Base-by-base conservation (phyloP, 78 protist species). In the Paratrimastix pyriformis region DNA sequence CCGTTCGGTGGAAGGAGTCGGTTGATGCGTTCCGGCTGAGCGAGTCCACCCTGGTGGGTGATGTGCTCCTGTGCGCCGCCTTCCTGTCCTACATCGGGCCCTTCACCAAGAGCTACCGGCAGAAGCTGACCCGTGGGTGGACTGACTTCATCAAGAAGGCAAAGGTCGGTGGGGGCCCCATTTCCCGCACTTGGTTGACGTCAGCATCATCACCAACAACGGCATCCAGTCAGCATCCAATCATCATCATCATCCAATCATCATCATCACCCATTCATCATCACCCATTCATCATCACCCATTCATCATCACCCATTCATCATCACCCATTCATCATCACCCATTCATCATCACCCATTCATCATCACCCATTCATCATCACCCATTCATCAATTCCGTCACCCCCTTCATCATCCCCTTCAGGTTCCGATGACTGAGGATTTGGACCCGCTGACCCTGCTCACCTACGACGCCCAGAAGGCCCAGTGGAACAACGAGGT, bases 41-140 rank as follows among this genome's bases (percentile, higher is more conserved):
- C 59, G 83, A 55, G 37, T 0, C 15, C 29, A 75, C 80, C 7
- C 79, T 85, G 26, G 70, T 84, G 21, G 90, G 91, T 39, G 90
- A 87, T 77, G 88, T 90, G 45, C 78, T 90, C 13, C 46, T 87
- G 45, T 38, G 77, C 13, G 3, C 88, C 11, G 87, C 94, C n/a
- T 86, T 90, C 40, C 46, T 84, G n/a, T 73, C 86, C 18, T 90
- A 90, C 71, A 32, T 83, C 30, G 94, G 94, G 29, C 80, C 86
- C 39, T 90, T 86, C 82, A 78, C 65, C 64, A 11, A 32, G 26
- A 9, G 42, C 30, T 82, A 65, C 81, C 79, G 94, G 8, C 9
- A 21, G 38, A 21, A 30, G 35, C 71, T 90, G 32, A 13, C 84
- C 38, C 69, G 80, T 0, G 5, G 29, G 62, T 90, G 89, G 90